A percentile compares a stretch with the other conserved stretches of the same genome.
Evolutionary conservation across 768 basidiomycete genomes (phyloP).

Genomic region (Boletus coccyginus): DNA sequence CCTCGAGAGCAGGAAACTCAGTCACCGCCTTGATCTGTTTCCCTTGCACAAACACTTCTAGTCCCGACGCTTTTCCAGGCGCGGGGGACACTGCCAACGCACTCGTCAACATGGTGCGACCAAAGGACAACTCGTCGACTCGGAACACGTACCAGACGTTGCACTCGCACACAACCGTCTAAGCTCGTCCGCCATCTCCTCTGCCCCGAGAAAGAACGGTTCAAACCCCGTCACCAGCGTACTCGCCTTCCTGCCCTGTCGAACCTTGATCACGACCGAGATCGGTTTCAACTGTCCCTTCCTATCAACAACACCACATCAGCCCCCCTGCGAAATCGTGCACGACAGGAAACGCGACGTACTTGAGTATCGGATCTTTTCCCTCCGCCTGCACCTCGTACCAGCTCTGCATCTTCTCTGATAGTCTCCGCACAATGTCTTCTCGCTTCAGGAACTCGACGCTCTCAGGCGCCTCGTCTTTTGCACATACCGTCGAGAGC

Average conservation of each 20-base stretch:
- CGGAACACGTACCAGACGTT: constrained; percentile 57
- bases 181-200: constrained; percentile 76
- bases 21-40: constrained; percentile 67
- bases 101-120: background rate
- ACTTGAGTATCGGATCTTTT: constrained; percentile 61
- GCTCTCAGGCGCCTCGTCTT: constrained; percentile 27
- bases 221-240: constrained; percentile 82
- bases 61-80: constrained; percentile 53
- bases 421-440: constrained; percentile 52
- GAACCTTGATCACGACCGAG: constrained; percentile 61
- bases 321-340: background rate
- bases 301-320: constrained; percentile 36
- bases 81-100: constrained; percentile 51
- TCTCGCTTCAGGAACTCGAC: constrained; percentile 65
- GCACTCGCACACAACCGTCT: constrained; percentile 74
- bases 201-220: constrained; percentile 64
- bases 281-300: constrained; percentile 77
- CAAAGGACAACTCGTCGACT: background rate
- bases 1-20: constrained; percentile 60
- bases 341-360: constrained; percentile 21
- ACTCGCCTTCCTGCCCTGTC: constrained; percentile 75
- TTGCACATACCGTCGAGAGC: constrained; percentile 34
- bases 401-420: constrained; percentile 75
- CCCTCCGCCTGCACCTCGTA: constrained; percentile 58
- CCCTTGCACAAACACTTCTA: constrained; percentile 84